These are phyloP conservation scores for Byssochlamys sp. DNA, from an alignment of 2,329 filamentous ascomycete genomes.

Conservation along the genomic window DNA sequence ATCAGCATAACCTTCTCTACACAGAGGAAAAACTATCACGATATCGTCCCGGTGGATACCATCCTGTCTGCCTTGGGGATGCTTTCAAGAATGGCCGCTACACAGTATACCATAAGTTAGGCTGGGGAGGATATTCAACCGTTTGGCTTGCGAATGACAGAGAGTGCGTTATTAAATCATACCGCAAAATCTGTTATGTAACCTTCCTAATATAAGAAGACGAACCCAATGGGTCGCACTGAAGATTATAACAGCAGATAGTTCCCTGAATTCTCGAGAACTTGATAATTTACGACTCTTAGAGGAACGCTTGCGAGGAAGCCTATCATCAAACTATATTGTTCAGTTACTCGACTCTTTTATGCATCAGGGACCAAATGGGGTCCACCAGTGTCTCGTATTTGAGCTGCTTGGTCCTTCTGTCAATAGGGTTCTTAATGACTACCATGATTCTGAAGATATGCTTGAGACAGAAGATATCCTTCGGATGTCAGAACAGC, in stretches of 20 bases:
- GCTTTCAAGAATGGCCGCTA: conserved; percentile 21
- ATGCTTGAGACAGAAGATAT: conserved; percentile 15
- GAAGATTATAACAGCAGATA: conserved; percentile 24
- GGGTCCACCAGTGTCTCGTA: conserved; percentile 25
- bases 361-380: conserved; percentile 23
- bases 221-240: conserved; percentile 20
- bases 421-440: conserved; percentile 14
- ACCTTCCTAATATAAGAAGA: conserved; percentile 6
- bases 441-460: conserved; percentile 12
- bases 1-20: no score
- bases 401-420: conserved; percentile 24
- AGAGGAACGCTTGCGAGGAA: conserved; percentile 1
- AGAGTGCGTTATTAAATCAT: conserved; percentile 10
- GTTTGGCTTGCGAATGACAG: conserved; percentile 37
- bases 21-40: no score
- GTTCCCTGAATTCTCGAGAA: conserved; percentile 9
- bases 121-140: conserved; percentile 31
- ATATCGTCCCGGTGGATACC: conserved; percentile 1
- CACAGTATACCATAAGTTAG: conserved; percentile 29
- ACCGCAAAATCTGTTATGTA: conserved; percentile 3
- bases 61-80: conserved; percentile 25
- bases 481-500: conserved; percentile 19
- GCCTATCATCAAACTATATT: conserved; percentile 15
- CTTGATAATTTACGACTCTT: conserved; percentile 10
- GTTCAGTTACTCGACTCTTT: conserved; percentile 23